Conservation (phyloP, 225 moss, liverwort and hornwort genomes). For the Sphagnum contortum region DNA sequence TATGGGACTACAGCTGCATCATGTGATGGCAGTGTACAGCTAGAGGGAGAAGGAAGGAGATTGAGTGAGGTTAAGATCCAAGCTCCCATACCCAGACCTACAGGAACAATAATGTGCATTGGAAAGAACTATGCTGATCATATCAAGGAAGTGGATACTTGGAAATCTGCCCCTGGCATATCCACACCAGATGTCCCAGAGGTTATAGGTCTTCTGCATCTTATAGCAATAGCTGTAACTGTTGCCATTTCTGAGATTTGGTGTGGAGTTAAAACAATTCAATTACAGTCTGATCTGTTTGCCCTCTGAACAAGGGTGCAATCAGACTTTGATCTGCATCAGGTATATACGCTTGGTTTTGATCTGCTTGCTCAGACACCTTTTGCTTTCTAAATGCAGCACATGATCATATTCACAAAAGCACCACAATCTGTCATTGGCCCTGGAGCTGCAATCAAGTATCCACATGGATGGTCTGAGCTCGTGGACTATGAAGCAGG, state of each 20-base stretch:
- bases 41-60: constrained; percentile 44
- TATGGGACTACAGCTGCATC: too few relatives aligned
- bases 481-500: constrained; percentile 96
- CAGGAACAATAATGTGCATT: constrained; percentile 86
- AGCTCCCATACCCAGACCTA: constrained; percentile 76
- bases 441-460: constrained; percentile 82
- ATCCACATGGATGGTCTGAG: constrained; percentile 87
- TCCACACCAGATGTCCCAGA: constrained; percentile 66
- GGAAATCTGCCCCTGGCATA: constrained; percentile 58
- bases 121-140: constrained; percentile 93
- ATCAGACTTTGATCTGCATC: too few relatives aligned
- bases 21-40: constrained; percentile 38
- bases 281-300: too few relatives aligned
- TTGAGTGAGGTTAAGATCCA: constrained; percentile 50
- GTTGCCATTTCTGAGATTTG: too few relatives aligned
- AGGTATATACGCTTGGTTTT: too few relatives aligned
- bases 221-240: too few relatives aligned
- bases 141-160: constrained; percentile 92
- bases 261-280: too few relatives aligned
- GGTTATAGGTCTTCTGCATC: constrained; percentile 17
- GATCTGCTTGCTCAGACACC: too few relatives aligned
- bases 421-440: constrained; percentile 90
- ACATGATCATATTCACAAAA: constrained; percentile 88
- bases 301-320: too few relatives aligned
- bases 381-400: constrained; percentile 30